Percentiles rank a stretch among this genome's conserved stretches.
Evolutionary conservation across 2,329 filamentous ascomycete species (phyloP).

Genomic region (Escovopsis sp.): DNA sequence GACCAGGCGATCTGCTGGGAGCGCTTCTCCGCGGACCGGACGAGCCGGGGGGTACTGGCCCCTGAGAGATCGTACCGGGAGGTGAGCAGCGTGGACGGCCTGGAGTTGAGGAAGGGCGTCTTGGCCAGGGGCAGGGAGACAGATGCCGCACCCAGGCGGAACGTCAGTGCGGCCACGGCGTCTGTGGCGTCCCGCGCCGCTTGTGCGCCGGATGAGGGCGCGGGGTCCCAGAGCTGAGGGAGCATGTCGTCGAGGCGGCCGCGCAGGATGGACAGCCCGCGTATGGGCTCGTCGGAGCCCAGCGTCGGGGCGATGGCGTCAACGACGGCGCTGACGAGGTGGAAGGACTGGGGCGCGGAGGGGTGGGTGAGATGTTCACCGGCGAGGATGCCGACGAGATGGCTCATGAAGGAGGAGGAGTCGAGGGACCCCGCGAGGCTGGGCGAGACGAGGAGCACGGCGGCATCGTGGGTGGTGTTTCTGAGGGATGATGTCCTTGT

Average conservation of each 20-base stretch:
- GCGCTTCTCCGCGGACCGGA: constrained; percentile 18
- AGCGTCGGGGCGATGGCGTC: constrained; percentile 32
- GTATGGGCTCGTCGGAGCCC: constrained; percentile 15
- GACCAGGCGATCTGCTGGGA: constrained; percentile 22
- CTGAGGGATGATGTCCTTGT: constrained; percentile 14
- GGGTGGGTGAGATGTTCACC: too few relatives aligned
- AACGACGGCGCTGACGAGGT: constrained; percentile 38
- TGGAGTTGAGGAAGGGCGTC: constrained; percentile 61
- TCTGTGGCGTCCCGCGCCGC: constrained; percentile 17
- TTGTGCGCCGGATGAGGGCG: constrained; percentile 6
- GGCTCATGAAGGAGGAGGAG: constrained; percentile 25
- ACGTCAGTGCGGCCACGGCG: constrained; percentile 24
- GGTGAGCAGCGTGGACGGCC: constrained; percentile 39
- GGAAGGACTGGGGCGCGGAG: constrained; percentile 22
- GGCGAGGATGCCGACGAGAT: constrained; percentile 30
- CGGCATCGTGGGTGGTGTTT: constrained; percentile 20
- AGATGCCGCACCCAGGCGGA: constrained; percentile 21
- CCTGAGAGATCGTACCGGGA: constrained; percentile 14
- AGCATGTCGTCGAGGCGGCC: constrained; percentile 26
- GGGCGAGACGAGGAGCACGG: constrained; percentile 35
- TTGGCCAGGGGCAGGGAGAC: constrained; percentile 55
- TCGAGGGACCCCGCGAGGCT: constrained; percentile 32
- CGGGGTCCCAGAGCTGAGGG: constrained; percentile 28
- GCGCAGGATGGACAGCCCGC: constrained; percentile 37
- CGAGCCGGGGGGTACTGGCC: constrained; percentile 9